phyloP scores from a whole-genome alignment of 345 rosid species.

The Eucalyptus camaldulensis region DNA sequence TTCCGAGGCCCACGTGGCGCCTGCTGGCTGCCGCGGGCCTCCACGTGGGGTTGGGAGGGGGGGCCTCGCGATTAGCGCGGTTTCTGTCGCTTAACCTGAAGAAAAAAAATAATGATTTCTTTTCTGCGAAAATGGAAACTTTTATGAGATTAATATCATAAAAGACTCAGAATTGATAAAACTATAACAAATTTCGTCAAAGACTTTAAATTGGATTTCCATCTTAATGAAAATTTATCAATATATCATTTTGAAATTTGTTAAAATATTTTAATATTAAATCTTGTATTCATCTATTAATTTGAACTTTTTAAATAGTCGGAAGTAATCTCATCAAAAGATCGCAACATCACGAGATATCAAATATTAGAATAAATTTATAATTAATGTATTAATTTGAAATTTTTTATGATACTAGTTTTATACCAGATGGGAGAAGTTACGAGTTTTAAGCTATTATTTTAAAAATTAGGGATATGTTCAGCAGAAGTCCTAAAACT shows the following conservation, averaged over 20 bases:
- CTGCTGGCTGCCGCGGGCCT: background rate
- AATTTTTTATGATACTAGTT: too few relatives aligned
- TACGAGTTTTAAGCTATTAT: background rate
- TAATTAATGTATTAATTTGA: too few relatives aligned
- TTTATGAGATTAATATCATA: rapidly evolving
- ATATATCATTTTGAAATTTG: rapidly evolving
- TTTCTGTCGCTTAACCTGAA: background rate
- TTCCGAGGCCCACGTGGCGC: background rate
- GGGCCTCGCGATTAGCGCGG: background rate
- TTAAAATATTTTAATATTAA: too few relatives aligned
- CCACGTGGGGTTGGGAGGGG: background rate
- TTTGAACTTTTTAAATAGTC: rapidly evolving
- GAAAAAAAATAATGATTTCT: background rate
- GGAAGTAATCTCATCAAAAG: rapidly evolving
- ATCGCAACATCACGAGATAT: rapidly evolving
- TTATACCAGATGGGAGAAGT: background rate
- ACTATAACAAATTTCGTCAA: too few relatives aligned
- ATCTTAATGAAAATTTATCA: too few relatives aligned
- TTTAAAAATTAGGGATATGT: background rate
- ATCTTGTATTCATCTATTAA: rapidly evolving
- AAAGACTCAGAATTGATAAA: too few relatives aligned
- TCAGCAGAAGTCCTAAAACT: too few relatives aligned
- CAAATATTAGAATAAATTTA: too few relatives aligned
- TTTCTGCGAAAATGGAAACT: background rate
- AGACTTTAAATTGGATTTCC: too few relatives aligned